Evolutionary conservation across 345 rosid species (phyloP).

Genomic region (Euphorbia lathyris): DNA sequence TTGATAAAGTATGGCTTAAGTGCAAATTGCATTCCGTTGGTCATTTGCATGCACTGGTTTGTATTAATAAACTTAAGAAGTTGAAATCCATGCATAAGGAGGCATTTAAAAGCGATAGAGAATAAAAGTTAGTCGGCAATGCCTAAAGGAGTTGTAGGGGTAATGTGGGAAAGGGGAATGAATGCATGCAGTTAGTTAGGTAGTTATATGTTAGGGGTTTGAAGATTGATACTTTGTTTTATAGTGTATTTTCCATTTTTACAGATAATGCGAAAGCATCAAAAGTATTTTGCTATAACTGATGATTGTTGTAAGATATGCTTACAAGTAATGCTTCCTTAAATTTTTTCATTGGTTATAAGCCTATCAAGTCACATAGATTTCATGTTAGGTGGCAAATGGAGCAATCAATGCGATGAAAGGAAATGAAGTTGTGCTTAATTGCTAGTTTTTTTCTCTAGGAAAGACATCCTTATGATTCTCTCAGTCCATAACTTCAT

Average conservation of each 20-base stretch:
- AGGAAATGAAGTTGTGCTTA: slow-evolving; percentile 94
- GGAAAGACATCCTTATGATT: background rate
- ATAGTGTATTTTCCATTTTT: slow-evolving; percentile 11
- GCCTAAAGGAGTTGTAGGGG: background rate
- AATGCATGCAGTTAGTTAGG: background rate
- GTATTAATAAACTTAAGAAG: background rate
- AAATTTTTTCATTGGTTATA: slow-evolving; percentile 13
- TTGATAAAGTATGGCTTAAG: slow-evolving; percentile 7
- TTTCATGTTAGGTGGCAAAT: slow-evolving; percentile 79
- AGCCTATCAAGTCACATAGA: slow-evolving; percentile 17
- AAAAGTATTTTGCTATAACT: slow-evolving; percentile 75
- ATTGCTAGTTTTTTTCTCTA: background rate
- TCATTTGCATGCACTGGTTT: background rate
- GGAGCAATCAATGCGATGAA: slow-evolving; percentile 75
- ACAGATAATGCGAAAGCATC: slow-evolving; percentile 97
- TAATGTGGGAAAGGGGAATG: background rate
- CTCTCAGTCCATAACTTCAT: background rate
- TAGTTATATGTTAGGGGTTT: background rate
- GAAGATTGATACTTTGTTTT: background rate
- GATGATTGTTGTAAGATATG: slow-evolving; percentile 68
- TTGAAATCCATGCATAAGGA: background rate
- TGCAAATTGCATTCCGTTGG: background rate
- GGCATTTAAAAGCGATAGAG: background rate
- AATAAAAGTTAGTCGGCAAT: no score
- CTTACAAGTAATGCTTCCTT: slow-evolving; percentile 17